These are phyloP conservation scores for Mercurialis annua DNA, from an alignment of 345 rosid species.

Conservation along the genomic window DNA sequence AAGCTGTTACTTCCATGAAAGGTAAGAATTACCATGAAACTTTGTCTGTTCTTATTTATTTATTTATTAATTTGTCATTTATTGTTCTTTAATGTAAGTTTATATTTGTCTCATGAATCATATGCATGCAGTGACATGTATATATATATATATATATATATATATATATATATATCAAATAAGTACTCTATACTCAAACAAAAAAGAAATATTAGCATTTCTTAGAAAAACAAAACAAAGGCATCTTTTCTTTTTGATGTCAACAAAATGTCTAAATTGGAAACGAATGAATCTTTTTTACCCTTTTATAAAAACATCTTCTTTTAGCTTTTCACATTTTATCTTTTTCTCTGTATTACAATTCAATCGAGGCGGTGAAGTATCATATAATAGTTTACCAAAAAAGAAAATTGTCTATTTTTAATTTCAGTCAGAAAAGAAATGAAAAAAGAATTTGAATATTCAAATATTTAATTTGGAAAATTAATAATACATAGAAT, in stretches of 20 bases:
- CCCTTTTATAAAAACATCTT: neutral
- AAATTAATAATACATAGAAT: too few relatives aligned
- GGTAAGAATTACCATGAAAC: slow-evolving; percentile 39
- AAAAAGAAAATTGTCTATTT: slow-evolving; percentile 3
- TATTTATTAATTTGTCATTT: neutral
- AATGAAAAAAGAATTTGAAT: neutral
- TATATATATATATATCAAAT: too few relatives aligned
- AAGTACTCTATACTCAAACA: neutral
- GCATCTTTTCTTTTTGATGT: neutral
- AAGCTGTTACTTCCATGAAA: slow-evolving; percentile 69
- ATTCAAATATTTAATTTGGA: neutral
- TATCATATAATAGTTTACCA: neutral
- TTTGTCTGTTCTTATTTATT: neutral
- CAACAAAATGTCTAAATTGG: neutral
- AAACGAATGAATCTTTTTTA: slow-evolving; percentile 4
- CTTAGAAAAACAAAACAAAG: neutral
- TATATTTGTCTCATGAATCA: neutral
- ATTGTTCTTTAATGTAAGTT: neutral
- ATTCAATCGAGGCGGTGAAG: neutral
- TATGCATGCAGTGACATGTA: neutral
- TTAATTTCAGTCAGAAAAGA: neutral
- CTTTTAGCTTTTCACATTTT: neutral
- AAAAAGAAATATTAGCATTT: neutral
- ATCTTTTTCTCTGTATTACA: neutral
- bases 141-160: too few relatives aligned